Base-by-base conservation (phyloP, 805 yeast genomes). In the Cyberlindnera americana region DNA sequence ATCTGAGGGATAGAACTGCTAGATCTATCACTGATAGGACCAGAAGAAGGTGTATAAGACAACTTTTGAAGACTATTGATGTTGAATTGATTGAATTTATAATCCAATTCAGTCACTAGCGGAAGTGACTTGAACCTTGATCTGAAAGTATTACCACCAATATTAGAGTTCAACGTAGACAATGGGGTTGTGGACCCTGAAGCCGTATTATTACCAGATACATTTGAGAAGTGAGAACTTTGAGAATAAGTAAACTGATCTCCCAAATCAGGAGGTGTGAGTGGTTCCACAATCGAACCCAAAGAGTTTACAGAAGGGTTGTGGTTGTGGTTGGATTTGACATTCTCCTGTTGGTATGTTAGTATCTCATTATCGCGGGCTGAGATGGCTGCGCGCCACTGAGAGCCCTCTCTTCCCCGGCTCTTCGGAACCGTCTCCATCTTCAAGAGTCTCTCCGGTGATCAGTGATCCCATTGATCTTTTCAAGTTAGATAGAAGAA, bases 261-360 rank as follows among this genome's bases (percentile, higher is more conserved):
- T 19, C 57, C 52, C 21, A 54, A 43, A 23, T 49, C 66, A 46
- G 78, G 77, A 3, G 79, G 79, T 3, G 79, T 73, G 29, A 73
- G 60, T 8, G 79, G 79, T 48, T 73, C 79, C 19, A 70, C 64
- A 27, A 73, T 43, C 17, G 77, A 71, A 18, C 59, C 57, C 31
- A 67, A 53, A 12, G 73, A 69, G 48, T 70, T 69, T 48, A 54
- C 49, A 8, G 60, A 56, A 2, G 48, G 40, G 26, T 41, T 56
- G 36, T 47, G 59, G 11, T 47, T 52, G 44, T 56, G 60, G 31
- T 35, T 43, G 21, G 41, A 29, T 33, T 44, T 46, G 18, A 47
- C 54, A 39, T 48, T 46, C 37, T 44, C 43, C 52, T 50, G 37
- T 4, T 19, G 29, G 24, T 13, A 13, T 43, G 48, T 44, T 44